Base-by-base conservation (phyloP, 768 basidiomycete genomes). In the Lenzites betulinus region DNA sequence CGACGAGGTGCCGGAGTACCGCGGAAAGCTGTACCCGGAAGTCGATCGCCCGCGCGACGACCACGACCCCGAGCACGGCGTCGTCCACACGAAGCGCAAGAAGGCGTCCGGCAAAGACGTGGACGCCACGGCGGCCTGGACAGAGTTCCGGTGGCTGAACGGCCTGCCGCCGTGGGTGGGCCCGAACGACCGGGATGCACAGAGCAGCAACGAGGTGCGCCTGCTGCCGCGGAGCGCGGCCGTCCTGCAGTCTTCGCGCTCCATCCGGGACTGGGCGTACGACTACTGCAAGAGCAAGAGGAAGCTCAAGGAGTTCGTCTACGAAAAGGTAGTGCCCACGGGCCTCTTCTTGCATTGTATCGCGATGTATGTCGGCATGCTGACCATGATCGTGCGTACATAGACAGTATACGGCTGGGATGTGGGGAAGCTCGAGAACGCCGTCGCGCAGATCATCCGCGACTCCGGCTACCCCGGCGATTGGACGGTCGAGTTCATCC, bases 211-310 rank as follows among this genome's bases (percentile, higher is more conserved):
- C 51, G 3, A 43, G 55, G 59, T 44, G 54, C n/a, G n/a, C 49
- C 22, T 33, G 18, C 44, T 59, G n/a, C 55, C 49, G 9, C 49
- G 52, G 13, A 43, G 39, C 1, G 66, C 67, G 13, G 61, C 65
- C 26, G 63, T 73, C 33, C 58, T 87, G 47, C 78, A 75, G 56
- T 87, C 86, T 1, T 84, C 84, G 16, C 83, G 82, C 73, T 81
- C 86, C 0, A 69, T 92, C 43, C 77, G 88, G 30, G 80, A 88
- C 59, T 94, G 92, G 92, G 90, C 90, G 9, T 89, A 93, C 64
- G 86, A 89, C 57, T 93, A 92, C 67, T 92, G 90, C 59, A 78
- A 81, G 28, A 89, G 87, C 66, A 76, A 71, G 7, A 92, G 87
- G 66, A 71, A 79, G 18, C 75, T 93, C 62, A 93, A 93, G 70